These are phyloP conservation scores for Didymella segeticola DNA, from an alignment of 2,329 filamentous ascomycete genomes.

Conservation along the genomic window DNA sequence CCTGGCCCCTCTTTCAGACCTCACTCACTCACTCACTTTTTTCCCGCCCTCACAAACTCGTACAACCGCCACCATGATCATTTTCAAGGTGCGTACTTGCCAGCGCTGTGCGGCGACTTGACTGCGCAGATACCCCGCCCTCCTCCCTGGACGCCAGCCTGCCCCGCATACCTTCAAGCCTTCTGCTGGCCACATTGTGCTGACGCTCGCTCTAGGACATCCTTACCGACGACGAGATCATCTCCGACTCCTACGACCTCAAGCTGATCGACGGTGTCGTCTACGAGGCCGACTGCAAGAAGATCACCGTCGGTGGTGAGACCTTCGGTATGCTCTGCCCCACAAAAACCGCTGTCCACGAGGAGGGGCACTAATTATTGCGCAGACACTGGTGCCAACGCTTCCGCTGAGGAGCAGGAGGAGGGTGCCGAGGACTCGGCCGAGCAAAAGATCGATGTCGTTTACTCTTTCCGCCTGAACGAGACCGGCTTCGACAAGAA, in stretches of 20 bases:
- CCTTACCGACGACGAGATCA: conserved; percentile 88
- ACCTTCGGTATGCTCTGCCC: conserved; percentile 64
- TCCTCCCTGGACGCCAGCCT: conserved; percentile 24
- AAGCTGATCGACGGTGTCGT: conserved; percentile 79
- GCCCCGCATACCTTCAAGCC: conserved; percentile 11
- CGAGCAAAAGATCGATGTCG: conserved; percentile 87
- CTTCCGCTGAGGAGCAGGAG: conserved; percentile 88
- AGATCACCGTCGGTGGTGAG: conserved; percentile 81
- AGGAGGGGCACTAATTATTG: conserved; percentile 8
- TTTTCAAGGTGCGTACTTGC: conserved; percentile 59
- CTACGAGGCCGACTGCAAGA: conserved; percentile 91
- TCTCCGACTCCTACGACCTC: conserved; percentile 92
- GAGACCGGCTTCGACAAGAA: conserved; percentile 87
- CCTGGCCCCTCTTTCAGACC: conserved; percentile 7
- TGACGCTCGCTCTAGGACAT: conserved; percentile 71
- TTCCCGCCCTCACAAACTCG: conserved; percentile 17
- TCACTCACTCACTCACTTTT: conserved; percentile 19
- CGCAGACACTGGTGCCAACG: conserved; percentile 89
- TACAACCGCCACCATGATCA: conserved; percentile 58
- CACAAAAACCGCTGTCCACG: background rate
- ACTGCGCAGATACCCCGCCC: conserved; percentile 38
- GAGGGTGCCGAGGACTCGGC: conserved; percentile 74
- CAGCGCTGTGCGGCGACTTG: conserved; percentile 17
- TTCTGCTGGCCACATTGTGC: conserved; percentile 10
- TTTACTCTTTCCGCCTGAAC: conserved; percentile 89